A percentile compares a stretch with the other conserved stretches of the same genome.
These are phyloP conservation scores for Rhodotorula sp. DNA, from an alignment of 1,284 basidiomycete species.

Conservation along the genomic window DNA sequence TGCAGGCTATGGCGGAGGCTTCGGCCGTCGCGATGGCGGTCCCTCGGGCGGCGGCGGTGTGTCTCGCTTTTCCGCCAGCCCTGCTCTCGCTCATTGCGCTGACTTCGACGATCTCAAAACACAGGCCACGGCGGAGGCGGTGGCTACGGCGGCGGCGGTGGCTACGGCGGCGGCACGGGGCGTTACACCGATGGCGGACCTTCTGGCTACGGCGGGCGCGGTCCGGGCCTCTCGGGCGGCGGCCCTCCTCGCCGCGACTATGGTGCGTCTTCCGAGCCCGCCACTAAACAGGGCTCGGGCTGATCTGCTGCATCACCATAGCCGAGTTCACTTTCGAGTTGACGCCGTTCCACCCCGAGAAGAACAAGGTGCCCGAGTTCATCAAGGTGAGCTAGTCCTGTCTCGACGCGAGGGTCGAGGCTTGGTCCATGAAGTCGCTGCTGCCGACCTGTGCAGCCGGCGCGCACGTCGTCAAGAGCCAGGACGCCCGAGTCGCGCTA, in stretches of 20 bases:
- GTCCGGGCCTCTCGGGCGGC: background rate
- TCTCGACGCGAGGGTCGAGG: no score
- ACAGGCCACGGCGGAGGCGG: background rate
- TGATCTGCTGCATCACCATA: no score
- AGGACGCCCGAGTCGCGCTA: no score
- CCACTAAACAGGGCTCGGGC: background rate
- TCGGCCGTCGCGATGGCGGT: no score
- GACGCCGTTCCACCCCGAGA: background rate
- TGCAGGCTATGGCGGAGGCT: no score
- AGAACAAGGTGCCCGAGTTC: constrained; percentile 1
- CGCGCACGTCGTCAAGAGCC: no score
- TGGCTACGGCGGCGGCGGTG: no score
- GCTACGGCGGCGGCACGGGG: background rate
- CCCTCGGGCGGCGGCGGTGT: background rate
- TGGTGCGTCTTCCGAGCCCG: background rate
- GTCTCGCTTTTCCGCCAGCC: background rate
- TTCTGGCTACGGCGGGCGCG: background rate
- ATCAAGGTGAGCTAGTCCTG: background rate
- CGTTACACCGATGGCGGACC: no score
- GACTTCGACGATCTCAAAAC: background rate
- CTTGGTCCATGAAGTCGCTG: no score
- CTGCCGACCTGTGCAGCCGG: no score
- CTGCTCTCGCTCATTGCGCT: background rate
- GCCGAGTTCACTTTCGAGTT: no score
- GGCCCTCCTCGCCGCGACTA: background rate